Evolutionary conservation across 345 rosid species (phyloP), one percentile per base, ranked within the genome.

Genomic region (Nasturtium officinale): DNA sequence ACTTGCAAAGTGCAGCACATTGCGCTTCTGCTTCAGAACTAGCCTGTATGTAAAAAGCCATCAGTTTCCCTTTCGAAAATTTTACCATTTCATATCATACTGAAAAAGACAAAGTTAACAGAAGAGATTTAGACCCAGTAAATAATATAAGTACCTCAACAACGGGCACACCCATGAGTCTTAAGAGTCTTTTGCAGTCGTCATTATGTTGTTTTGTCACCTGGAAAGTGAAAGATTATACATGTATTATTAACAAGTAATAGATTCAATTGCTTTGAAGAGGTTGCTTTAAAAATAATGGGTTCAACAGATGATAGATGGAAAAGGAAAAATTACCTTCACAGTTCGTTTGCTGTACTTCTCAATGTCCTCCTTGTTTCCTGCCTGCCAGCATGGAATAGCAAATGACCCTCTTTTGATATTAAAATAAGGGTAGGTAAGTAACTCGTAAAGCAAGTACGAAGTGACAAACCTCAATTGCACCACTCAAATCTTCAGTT

Each of bases 21-120:
- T 95, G 89, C 5, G 97, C 99, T 73, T 95, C 97, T 52, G 96
- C 97, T 81, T 91, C 96, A n/a, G 93, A 91, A 70, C 90, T 84
- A 78, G 97, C 97, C 96, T 95, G 59, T 18, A 60, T 65, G 78
- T 69, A 76, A 59, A 72, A 67, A 70, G 55, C 50, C 16, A 63
- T 33, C 69, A 53, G 33, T 64, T 43, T 40, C 26, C 46, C 15
- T 30, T 59, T 75, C 42, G n/a, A 73, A 26, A 61, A 1, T 16
- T 21, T 51, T 21, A 25, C 23, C 38, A 51, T 52, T 78, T 43
- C 15, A 69, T 61, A 55, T 13, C 38, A 46, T 2, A 50, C 9
- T 6, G 21, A 46, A 51, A 64, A 48, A 23, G 7, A 29, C 5
- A 58, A 3, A 47, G 15, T 32, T 5, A 7, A 38, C 2, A 3